Evolutionary conservation across 2,329 filamentous ascomycete species (phyloP).

Genomic region (Dactylellina drechsleri): DNA sequence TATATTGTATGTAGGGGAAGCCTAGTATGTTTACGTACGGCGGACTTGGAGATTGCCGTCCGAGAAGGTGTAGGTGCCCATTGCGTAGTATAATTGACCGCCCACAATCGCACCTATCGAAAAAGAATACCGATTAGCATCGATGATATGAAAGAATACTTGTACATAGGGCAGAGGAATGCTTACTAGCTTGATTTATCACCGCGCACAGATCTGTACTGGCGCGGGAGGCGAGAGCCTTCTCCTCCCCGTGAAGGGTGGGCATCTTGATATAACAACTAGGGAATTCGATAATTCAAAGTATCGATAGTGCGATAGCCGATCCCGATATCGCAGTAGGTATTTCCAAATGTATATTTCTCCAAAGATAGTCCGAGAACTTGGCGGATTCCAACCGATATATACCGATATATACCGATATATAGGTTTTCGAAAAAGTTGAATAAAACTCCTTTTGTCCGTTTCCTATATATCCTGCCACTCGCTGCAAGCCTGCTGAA

Average conservation of each 20-base stretch:
- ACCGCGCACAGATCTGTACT: conserved; percentile 22
- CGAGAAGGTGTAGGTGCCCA: conserved; percentile 41
- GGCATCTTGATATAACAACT: conserved; percentile 10
- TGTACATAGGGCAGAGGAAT: neutral
- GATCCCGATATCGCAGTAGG: neutral
- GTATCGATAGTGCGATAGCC: too few relatives aligned
- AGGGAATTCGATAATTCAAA: too few relatives aligned
- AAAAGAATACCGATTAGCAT: neutral
- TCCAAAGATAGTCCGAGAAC: neutral
- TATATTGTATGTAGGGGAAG: neutral
- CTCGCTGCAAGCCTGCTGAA: too few relatives aligned
- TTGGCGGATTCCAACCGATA: neutral
- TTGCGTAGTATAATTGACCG: conserved; percentile 36
- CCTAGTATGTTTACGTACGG: conserved; percentile 23
- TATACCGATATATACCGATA: neutral
- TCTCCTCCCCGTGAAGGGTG: conserved; percentile 23
- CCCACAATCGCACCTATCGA: conserved; percentile 38
- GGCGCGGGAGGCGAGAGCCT: conserved; percentile 33
- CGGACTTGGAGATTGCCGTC: conserved; percentile 38
- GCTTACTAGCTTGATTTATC: conserved; percentile 44
- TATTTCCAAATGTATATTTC: neutral
- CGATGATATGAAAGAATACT: neutral
- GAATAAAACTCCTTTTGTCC: too few relatives aligned
- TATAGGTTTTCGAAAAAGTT: too few relatives aligned
- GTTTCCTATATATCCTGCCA: too few relatives aligned